Percentiles rank a stretch among this genome's conserved stretches.
Conservation (phyloP, 2,329 filamentous ascomycete genomes). For the Arthrinium phaeospermum region DNA sequence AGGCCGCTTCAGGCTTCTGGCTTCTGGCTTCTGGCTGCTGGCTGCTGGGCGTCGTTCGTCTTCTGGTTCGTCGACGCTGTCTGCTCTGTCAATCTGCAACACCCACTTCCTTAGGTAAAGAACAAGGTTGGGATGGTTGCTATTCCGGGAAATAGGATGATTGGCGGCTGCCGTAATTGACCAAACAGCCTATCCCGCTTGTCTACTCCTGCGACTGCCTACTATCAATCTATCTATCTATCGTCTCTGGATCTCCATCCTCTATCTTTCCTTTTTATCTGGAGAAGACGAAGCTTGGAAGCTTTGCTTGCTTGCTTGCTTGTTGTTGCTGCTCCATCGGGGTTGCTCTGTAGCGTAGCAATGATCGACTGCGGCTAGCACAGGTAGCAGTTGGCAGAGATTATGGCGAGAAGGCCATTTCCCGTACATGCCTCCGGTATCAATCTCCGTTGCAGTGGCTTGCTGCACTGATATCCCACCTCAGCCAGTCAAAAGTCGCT, state of each 20-base stretch:
- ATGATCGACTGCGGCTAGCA: conserved; percentile 7
- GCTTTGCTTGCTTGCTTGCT: conserved; percentile 7
- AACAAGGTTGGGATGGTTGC: background rate
- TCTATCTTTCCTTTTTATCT: background rate
- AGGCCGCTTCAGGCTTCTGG: too few species aligned
- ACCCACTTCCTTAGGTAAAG: conserved; percentile 14
- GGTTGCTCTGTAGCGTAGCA: conserved; percentile 10
- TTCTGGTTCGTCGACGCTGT: background rate
- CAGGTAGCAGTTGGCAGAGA: background rate
- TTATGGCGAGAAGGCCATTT: conserved; percentile 18
- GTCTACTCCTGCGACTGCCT: background rate
- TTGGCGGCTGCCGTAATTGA: background rate
- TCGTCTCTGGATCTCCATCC: background rate
- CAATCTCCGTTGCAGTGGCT: conserved; percentile 27
- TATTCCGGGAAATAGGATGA: conserved; percentile 12
- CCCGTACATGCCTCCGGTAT: conserved; percentile 22
- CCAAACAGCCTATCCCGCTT: background rate
- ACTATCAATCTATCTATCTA: background rate
- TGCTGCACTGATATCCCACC: conserved; percentile 20
- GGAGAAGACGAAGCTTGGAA: background rate
- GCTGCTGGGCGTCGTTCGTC: background rate
- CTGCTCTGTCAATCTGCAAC: conserved; percentile 11
- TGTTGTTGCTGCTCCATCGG: background rate
- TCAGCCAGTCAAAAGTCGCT: conserved; percentile 17
- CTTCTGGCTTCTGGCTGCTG: background rate